Percentiles rank a stretch among this genome's conserved stretches.
Conservation (phyloP, 2,329 filamentous ascomycete species). For the Trichoderma sp. region DNA sequence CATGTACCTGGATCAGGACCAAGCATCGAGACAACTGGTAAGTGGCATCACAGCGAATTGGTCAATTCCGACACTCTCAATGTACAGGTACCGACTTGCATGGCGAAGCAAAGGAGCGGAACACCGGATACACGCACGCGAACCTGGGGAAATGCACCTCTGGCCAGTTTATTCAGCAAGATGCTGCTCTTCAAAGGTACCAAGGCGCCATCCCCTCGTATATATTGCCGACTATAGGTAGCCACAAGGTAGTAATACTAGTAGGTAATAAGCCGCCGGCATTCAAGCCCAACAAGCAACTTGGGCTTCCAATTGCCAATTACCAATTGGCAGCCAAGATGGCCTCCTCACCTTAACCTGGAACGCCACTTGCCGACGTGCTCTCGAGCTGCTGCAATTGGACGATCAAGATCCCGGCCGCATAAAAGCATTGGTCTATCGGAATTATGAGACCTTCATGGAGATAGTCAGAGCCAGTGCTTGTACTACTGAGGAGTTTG, state of each 20-base stretch:
- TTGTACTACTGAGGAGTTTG: neutral
- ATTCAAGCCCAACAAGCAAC: neutral
- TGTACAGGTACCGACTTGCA: neutral
- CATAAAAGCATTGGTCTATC: neutral
- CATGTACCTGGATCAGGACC: neutral
- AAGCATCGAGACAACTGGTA: neutral
- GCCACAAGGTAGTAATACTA: neutral
- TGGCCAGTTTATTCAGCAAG: neutral
- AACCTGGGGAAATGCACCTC: neutral
- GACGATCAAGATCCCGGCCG: neutral
- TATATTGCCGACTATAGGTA: neutral
- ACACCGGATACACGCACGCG: neutral
- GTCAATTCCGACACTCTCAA: neutral
- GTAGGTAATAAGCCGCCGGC: neutral
- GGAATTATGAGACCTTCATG: neutral
- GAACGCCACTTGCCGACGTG: neutral
- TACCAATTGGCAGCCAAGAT: neutral
- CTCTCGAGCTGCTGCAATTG: neutral
- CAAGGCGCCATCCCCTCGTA: neutral
- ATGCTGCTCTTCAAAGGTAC: neutral
- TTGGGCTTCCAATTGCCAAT: neutral
- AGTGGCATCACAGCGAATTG: neutral
- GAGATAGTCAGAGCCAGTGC: neutral
- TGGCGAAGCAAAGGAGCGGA: neutral
- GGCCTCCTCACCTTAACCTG: neutral